Base-by-base conservation (phyloP, 345 rosid species). In the Citrus cavaleriei region DNA sequence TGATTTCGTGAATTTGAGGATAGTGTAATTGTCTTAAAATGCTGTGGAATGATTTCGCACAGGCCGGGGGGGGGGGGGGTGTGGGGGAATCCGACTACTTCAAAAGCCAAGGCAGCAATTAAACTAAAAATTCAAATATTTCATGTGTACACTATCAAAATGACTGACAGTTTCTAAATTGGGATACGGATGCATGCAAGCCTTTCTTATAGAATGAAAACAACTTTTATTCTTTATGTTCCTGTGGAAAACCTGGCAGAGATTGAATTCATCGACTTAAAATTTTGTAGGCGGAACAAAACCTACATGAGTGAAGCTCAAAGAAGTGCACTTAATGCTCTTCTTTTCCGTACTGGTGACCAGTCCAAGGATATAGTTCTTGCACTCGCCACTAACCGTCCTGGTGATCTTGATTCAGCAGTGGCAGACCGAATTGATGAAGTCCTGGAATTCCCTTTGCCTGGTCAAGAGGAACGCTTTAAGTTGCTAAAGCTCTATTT, bases 261-360 rank as follows among this genome's bases (percentile, higher is more conserved):
- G n/a, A 54, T 37, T 83, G 51, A 72, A 73, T 67, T 25, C 70
- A 19, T 68, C 66, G 49, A 66, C 27, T 38, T 4, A n/a, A 25
- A 58, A 81, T 66, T 71, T 70, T 82, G 84, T 89, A 92, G 98
- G 89, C 88, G 97, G 78, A 96, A 94, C 86, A 96, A 94, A 87
- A 96, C 89, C 76, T 91, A 90, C 83, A 94, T 94, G 98, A 96
- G 99, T 81, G 98, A 96, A 91, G 98, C 98, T 35, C 99, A 95
- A 82, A 85, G 98, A 81, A 96, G 99, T 81, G 98, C 98, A 68
- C 85, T 96, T 10, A 96, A 96, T 81, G 97, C 99, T 7, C 95
- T 94, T 21, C 99, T 96, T 78, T 96, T 86, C 83, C 94, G 92
- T 10, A 96, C 97, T 0, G 98, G 99, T 61, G 97, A 94, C 85